phyloP scores from a whole-genome alignment of 805 yeast genomes.

The Pichia rugopelliculosa region DNA sequence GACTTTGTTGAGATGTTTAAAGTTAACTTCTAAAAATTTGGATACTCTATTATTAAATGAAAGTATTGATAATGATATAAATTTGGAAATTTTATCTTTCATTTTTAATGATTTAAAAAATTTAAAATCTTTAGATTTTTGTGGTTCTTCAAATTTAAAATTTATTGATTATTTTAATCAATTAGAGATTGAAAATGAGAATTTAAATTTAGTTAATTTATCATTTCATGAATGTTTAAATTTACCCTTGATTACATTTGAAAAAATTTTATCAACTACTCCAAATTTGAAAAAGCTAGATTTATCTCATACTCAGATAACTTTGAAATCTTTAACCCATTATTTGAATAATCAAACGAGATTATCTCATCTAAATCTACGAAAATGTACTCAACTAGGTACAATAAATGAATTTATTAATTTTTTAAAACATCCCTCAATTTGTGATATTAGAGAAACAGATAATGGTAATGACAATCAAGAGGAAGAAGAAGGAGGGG shows the following conservation, averaged over 20 bases:
- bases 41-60: conserved; percentile 79
- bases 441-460: conserved; percentile 23
- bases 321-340: conserved; percentile 49
- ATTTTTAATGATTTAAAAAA: conserved; percentile 48
- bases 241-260: conserved; percentile 49
- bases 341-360: conserved; percentile 47
- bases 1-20: conserved; percentile 60
- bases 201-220: conserved; percentile 31
- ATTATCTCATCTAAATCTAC: conserved; percentile 67
- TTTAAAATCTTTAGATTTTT: conserved; percentile 71
- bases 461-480: background rate
- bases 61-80: conserved; percentile 77
- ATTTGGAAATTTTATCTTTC: conserved; percentile 44
- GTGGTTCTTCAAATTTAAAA: conserved; percentile 69
- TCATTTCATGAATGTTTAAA: conserved; percentile 89
- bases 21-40: conserved; percentile 51
- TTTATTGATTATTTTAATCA: conserved; percentile 54
- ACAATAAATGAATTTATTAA: conserved; percentile 67
- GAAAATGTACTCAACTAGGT: conserved; percentile 53
- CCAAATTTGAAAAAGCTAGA: conserved; percentile 60
- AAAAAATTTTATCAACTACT: conserved; percentile 50
- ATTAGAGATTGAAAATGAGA: conserved; percentile 26
- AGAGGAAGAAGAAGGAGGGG: conserved; percentile 14
- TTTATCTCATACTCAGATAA: conserved; percentile 69
- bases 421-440: conserved; percentile 64